phyloP scores from a whole-genome alignment of 805 yeast species.

The Pichia ethanolica region DNA sequence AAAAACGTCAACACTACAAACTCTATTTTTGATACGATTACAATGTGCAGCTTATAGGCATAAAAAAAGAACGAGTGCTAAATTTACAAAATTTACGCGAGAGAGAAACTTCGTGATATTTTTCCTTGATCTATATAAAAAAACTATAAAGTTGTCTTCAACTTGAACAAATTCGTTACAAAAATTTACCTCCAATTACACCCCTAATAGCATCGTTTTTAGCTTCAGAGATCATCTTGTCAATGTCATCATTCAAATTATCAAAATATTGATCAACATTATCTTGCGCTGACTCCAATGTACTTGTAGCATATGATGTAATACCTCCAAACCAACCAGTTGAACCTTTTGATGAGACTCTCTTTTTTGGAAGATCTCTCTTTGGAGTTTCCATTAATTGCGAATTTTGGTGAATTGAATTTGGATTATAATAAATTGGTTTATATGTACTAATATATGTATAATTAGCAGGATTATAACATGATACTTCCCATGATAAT shows the following conservation, averaged over 20 bases:
- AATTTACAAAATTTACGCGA: no score
- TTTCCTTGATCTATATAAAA: no score
- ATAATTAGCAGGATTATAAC: slow-evolving; percentile 29
- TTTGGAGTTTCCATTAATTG: slow-evolving; percentile 16
- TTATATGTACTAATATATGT: slow-evolving; percentile 21
- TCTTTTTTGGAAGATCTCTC: slow-evolving; percentile 5
- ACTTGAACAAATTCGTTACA: not conserved
- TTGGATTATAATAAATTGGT: slow-evolving; percentile 28
- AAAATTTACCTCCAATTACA: slow-evolving; percentile 15
- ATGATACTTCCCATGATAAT: slow-evolving; percentile 42
- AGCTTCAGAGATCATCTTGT: slow-evolving; percentile 23
- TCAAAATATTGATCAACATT: slow-evolving; percentile 22
- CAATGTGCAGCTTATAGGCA: no score
- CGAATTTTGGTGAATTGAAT: slow-evolving; percentile 25
- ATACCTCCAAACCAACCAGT: slow-evolving; percentile 12
- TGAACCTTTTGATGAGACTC: not conserved
- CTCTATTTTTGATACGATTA: no score
- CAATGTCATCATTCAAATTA: slow-evolving; percentile 26
- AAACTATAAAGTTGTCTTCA: no score
- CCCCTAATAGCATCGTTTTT: slow-evolving; percentile 26
- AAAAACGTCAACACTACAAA: no score
- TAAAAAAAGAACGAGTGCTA: no score
- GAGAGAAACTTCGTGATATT: no score
- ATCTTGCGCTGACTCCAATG: slow-evolving; percentile 19
- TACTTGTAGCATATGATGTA: slow-evolving; percentile 15